Evolutionary conservation across 805 yeast species (phyloP), one percentile per base, ranked within the genome.

Genomic region (Cyberlindnera mississippiensis): DNA sequence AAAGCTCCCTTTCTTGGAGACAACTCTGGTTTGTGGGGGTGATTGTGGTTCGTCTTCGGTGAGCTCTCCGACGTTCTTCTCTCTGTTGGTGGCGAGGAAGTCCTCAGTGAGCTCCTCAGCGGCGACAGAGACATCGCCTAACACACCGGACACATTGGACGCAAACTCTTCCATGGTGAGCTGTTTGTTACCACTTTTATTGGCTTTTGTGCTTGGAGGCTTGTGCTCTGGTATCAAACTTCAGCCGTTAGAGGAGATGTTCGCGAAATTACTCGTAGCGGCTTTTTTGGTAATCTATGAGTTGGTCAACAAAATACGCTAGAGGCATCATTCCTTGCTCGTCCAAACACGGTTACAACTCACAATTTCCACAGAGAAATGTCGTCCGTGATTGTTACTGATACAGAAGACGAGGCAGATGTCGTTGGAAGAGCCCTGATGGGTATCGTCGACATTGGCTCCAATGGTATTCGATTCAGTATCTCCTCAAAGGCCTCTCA

Each of bases 371-470:
- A 13, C 18, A 14, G 13, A 19, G 28, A 35, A 8, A 46, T 53
- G 44, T 53, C 59, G 2, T 40, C 42, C 11, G 33, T 33, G 2
- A 27, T 38, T 6, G 54, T 44, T 17, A 51, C 48, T 2, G 62
- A 54, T 33, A 52, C 56, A 42, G 69, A 66, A 37, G 67, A 67
- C 33, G 82, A 75, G 52, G 75, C 80, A 1, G 76, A 74, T 14
- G 72, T 77, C 3, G 80, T 77, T 9, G 80, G 78, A 2, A 64
- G 81, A 50, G 75, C 80, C 6, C 56, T 78, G 27, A 71, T 75
- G 14, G 88, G 82, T 8, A 76, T 84, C 35, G 88, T 82, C 3
- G 90, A 85, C 58, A 80, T 85, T 16, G 91, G 90, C 8, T 80
- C 90, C 15, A 81, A 82, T 55, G 90, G 87, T 29, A 73, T 84